Evolutionary conservation across 139 green algal genomes (phyloP).

Genomic region (Medakamo hakoo): DNA sequence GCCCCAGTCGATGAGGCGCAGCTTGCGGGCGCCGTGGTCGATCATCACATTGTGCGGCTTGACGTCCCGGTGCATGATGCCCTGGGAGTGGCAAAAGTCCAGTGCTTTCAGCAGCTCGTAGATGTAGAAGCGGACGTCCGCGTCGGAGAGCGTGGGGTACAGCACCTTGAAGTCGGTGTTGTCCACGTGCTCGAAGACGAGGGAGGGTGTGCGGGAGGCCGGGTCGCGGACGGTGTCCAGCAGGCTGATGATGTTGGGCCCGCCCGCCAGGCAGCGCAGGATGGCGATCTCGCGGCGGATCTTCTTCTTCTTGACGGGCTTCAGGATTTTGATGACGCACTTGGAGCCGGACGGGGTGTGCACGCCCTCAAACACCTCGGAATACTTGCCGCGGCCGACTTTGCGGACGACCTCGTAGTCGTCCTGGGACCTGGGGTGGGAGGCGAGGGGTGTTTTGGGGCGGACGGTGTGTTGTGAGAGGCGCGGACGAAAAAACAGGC

Average conservation of each 20-base stretch:
- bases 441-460: background rate
- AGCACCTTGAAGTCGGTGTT: conserved; percentile 85
- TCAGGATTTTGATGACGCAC: conserved; percentile 97
- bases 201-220: conserved; percentile 76
- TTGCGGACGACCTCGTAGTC: conserved; percentile 94
- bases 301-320: conserved; percentile 99
- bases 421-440: conserved; percentile 52
- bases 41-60: conserved; percentile 96
- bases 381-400: conserved; percentile 95
- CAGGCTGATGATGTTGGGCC: conserved; percentile 94
- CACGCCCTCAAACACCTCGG: conserved; percentile 96
- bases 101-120: conserved; percentile 91
- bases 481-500: background rate
- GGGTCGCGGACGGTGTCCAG: conserved; percentile 91
- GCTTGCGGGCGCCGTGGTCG: conserved; percentile 75
- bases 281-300: conserved; percentile 99
- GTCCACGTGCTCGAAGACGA: conserved; percentile 97
- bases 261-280: conserved; percentile 85
- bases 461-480: too few relatives aligned
- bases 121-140: conserved; percentile 97
- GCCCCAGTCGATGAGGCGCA: conserved; percentile 98
- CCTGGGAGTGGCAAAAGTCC: conserved; percentile 84
- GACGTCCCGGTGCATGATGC: conserved; percentile 80
- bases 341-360: conserved; percentile 48
- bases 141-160: conserved; percentile 90